Base-by-base conservation (phyloP, 1,284 basidiomycete species). In the Boletus mariae region DNA sequence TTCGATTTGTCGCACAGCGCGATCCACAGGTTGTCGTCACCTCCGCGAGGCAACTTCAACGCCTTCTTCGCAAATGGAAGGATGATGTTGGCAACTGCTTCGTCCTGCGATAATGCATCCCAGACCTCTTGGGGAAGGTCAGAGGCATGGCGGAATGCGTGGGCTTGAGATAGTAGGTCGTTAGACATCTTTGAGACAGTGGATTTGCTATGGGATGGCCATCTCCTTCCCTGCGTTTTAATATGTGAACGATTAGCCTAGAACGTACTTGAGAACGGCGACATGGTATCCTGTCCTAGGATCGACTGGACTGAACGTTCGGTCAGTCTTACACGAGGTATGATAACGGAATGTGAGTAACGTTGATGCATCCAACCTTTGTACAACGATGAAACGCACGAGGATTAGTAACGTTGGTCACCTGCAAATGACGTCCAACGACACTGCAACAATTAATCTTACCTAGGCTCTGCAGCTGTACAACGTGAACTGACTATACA, bases 11-110 rank as follows among this genome's bases (percentile, higher is more conserved):
- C 57, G 13, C 50, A 73, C 45, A 74, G 75, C 1, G 74, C 71
- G 15, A 88, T 74, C 84, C 84, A 88, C 3, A 77, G 51, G 1
- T 42, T 17, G 3, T 17, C 15, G 8, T 35, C 13, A 64, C 57
- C 52, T 55, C 29, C 23, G 52, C 45, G 55, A 41, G 1, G 37
- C 4, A 31, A 25, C 2, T 29, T 2, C 23, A 4, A 6, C 3
- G 59, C 65, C 49, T 64, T 64, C 35, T 17, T 52, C 0, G 79
- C 73, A 28, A 75, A 71, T 0, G 87, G 82, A 10, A 81, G 72
- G 28, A 86, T 73, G 42, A 79, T 64, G 54, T 88, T 89, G 2
- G 83, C 74, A n/a, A 72, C 63, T 2, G 70, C 68, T 26, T 78
- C 73, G 43, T 78, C 60, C 12, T 61, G 60, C 11, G 57, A 49